phyloP scores from a whole-genome alignment of 805 yeast species.

The Metschnikowia shivogae region DNA sequence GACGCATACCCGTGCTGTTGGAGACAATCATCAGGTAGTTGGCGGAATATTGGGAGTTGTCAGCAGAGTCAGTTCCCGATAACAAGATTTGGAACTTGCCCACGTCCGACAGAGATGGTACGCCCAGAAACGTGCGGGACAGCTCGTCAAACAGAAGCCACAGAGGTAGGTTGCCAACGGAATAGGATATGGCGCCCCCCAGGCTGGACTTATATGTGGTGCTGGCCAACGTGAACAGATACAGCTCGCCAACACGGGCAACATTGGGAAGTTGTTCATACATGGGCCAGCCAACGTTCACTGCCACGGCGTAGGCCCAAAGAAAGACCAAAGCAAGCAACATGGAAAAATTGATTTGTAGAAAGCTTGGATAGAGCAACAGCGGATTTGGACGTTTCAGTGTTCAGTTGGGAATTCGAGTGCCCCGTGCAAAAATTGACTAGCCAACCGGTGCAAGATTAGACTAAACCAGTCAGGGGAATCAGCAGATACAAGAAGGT shows the following conservation, averaged over 20 bases:
- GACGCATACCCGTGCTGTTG: slow-evolving; percentile 48
- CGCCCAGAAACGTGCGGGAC: slow-evolving; percentile 64
- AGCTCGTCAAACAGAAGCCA: slow-evolving; percentile 75
- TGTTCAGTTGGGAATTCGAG: no score
- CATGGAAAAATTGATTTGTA: neutral
- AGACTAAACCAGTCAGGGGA: neutral
- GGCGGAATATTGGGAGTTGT: slow-evolving; percentile 40
- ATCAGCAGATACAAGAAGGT: neutral
- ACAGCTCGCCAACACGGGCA: slow-evolving; percentile 64
- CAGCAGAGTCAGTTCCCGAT: slow-evolving; percentile 61
- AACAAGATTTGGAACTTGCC: slow-evolving; percentile 43
- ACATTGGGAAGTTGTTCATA: slow-evolving; percentile 82
- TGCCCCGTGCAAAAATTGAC: no score
- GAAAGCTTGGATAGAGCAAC: neutral
- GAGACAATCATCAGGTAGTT: slow-evolving; percentile 61
- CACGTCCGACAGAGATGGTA: slow-evolving; percentile 48
- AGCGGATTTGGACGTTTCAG: no score
- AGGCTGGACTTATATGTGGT: slow-evolving; percentile 55
- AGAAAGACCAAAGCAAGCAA: slow-evolving; percentile 9
- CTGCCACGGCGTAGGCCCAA: slow-evolving; percentile 34
- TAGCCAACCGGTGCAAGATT: neutral
- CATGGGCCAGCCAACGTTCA: slow-evolving; percentile 71
- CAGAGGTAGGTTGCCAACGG: slow-evolving; percentile 56
- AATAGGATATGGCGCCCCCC: slow-evolving; percentile 47
- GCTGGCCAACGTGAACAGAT: slow-evolving; percentile 61